A percentile compares a stretch with the other conserved stretches of the same genome.
Conservation (phyloP, 2,329 filamentous ascomycete genomes). For the Ceratocystis eucalypticola region DNA sequence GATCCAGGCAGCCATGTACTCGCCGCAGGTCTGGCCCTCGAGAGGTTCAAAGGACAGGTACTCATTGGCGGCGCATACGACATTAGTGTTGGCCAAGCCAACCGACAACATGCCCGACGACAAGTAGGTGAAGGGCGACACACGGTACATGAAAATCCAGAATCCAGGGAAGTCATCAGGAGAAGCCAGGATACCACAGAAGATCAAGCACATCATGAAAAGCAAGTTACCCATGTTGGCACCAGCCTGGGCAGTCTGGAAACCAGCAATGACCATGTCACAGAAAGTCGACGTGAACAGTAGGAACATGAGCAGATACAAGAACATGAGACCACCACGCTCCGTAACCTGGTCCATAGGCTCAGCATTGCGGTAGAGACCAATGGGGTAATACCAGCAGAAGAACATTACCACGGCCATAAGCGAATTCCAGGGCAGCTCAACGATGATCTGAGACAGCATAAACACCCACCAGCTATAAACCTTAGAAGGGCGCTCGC, state of each 20-base stretch:
- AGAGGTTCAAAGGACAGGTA: slow-evolving; percentile 52
- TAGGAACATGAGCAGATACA: slow-evolving; percentile 62
- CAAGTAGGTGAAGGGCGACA: slow-evolving; percentile 73
- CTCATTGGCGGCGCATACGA: slow-evolving; percentile 58
- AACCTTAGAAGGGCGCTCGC: slow-evolving; percentile 70
- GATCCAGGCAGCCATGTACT: slow-evolving; percentile 45
- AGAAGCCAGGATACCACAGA: slow-evolving; percentile 59
- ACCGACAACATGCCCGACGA: slow-evolving; percentile 57
- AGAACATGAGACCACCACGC: slow-evolving; percentile 65
- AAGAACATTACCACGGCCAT: slow-evolving; percentile 66
- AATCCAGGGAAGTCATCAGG: slow-evolving; percentile 53
- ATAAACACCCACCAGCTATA: slow-evolving; percentile 82
- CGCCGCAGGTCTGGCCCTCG: slow-evolving; percentile 40
- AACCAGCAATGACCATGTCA: slow-evolving; percentile 60
- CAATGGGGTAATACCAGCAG: slow-evolving; percentile 77
- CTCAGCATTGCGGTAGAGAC: slow-evolving; percentile 56
- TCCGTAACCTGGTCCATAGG: slow-evolving; percentile 47
- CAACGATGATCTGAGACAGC: slow-evolving; percentile 68
- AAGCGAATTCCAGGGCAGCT: slow-evolving; percentile 71
- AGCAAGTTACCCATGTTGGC: slow-evolving; percentile 63
- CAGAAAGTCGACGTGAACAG: slow-evolving; percentile 73
- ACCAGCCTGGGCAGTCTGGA: slow-evolving; percentile 61
- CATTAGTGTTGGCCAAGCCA: slow-evolving; percentile 52
- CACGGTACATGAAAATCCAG: slow-evolving; percentile 75
- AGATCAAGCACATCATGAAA: slow-evolving; percentile 60